Percentiles rank a stretch among this genome's conserved stretches.
Conservation (phyloP, 2,329 filamentous ascomycete genomes). For the Penicillium rolfsii region DNA sequence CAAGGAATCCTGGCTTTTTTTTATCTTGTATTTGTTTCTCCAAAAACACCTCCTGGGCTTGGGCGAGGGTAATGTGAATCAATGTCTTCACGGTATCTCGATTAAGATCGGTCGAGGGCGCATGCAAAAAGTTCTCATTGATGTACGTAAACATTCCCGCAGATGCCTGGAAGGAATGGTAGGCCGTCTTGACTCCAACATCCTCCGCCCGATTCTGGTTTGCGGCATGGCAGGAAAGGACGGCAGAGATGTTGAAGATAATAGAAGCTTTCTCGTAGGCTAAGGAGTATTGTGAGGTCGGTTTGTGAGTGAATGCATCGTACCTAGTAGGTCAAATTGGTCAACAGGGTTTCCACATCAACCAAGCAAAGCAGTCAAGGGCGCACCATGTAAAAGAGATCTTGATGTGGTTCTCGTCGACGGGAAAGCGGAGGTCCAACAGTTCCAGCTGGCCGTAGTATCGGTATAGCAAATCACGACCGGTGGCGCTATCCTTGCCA, state of each 20-base stretch:
- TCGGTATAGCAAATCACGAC: slow-evolving; percentile 88
- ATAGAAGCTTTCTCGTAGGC: slow-evolving; percentile 99
- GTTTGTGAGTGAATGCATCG: slow-evolving; percentile 98
- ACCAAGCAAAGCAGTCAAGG: slow-evolving; percentile 1
- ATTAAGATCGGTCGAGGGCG: slow-evolving; percentile 93
- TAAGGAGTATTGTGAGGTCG: slow-evolving; percentile 94
- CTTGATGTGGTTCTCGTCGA: slow-evolving; percentile 99
- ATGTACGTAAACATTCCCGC: slow-evolving; percentile 99
- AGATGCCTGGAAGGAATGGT: slow-evolving; percentile 96
- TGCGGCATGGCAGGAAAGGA: slow-evolving; percentile 92
- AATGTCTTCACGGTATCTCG: slow-evolving; percentile 93
- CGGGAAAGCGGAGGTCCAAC: slow-evolving; percentile 89
- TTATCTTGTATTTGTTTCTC: slow-evolving; percentile 93
- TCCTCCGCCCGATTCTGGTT: slow-evolving; percentile 92
- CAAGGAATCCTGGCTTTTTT: slow-evolving; percentile 89
- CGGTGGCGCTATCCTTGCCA: slow-evolving; percentile 92
- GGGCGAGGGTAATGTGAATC: slow-evolving; percentile 89
- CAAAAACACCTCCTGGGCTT: slow-evolving; percentile 95
- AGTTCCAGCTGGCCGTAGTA: slow-evolving; percentile 98
- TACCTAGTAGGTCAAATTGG: slow-evolving; percentile 64
- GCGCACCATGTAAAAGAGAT: slow-evolving; percentile 94
- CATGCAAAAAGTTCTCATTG: slow-evolving; percentile 98
- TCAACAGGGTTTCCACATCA: slow-evolving; percentile 3
- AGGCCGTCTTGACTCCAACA: slow-evolving; percentile 89
- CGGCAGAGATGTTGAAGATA: slow-evolving; percentile 98